Evolutionary conservation across 768 basidiomycete species (phyloP).

Genomic region (Inosperma sp.): DNA sequence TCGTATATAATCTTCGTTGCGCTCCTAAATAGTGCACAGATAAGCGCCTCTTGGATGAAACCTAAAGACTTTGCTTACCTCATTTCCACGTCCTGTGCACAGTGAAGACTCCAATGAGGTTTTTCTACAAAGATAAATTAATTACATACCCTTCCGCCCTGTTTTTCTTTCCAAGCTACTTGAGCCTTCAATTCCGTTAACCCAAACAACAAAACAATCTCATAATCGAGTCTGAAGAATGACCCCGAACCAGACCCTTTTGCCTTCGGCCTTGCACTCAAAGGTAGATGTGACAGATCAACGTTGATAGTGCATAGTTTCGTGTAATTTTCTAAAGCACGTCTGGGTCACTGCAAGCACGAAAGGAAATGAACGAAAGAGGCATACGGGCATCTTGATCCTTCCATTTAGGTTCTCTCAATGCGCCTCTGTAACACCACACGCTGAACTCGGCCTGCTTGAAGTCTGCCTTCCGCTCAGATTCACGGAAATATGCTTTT

Average conservation of each 20-base stretch:
- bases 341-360: background rate
- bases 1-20: constrained; percentile 34
- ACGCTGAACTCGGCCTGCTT: constrained; percentile 19
- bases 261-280: constrained; percentile 15
- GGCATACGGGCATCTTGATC: constrained; percentile 27
- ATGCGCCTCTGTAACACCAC: constrained; percentile 25
- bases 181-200: constrained; percentile 50
- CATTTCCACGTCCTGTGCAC: constrained; percentile 3
- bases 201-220: constrained; percentile 49
- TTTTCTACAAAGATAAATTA: background rate
- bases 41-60: background rate
- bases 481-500: constrained; percentile 31
- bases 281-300: constrained; percentile 22
- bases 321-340: constrained; percentile 23
- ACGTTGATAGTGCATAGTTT: constrained; percentile 28
- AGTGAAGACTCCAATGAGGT: background rate
- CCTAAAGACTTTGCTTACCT: constrained; percentile 5
- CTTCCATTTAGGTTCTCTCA: constrained; percentile 26
- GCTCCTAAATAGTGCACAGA: constrained; percentile 20
- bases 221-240: constrained; percentile 34
- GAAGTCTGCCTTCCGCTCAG: constrained; percentile 20
- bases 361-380: background rate
- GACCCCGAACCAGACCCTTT: constrained; percentile 11
- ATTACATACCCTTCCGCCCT: constrained; percentile 18
- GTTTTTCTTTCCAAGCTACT: constrained; percentile 47